Conservation (phyloP, 768 basidiomycete species). For the Mycena albidolilacea region DNA sequence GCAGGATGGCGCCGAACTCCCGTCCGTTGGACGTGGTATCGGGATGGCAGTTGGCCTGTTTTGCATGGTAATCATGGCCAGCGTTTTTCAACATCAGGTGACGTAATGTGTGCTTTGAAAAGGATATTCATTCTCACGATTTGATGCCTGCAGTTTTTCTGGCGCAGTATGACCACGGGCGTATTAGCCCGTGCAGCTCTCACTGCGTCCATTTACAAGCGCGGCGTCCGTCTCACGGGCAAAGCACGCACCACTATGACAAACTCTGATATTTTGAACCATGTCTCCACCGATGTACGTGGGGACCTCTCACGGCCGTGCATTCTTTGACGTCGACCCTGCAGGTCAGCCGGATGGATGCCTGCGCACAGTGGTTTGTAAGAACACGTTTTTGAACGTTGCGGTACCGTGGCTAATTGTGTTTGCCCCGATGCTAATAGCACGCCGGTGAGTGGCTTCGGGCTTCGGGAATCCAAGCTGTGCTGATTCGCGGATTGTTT, state of each 20-base stretch:
- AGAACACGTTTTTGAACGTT: slow-evolving; percentile 48
- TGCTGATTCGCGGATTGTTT: slow-evolving; percentile 15
- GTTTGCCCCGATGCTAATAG: slow-evolving; percentile 42
- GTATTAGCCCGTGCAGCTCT: slow-evolving; percentile 76
- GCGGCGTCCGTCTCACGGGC: slow-evolving; percentile 75
- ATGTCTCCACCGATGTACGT: slow-evolving; percentile 77
- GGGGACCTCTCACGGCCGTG: background rate
- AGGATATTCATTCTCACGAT: slow-evolving; percentile 7
- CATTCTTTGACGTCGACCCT: slow-evolving; percentile 10
- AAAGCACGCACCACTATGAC: slow-evolving; percentile 75
- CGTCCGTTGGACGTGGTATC: slow-evolving; percentile 68
- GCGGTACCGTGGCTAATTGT: slow-evolving; percentile 13
- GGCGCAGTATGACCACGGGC: slow-evolving; percentile 77
- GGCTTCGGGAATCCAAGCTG: background rate
- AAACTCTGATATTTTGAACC: slow-evolving; percentile 73
- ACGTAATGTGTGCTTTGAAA: slow-evolving; percentile 18
- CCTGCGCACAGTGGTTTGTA: slow-evolving; percentile 81
- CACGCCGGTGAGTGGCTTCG: slow-evolving; percentile 54
- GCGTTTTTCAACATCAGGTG: slow-evolving; percentile 76
- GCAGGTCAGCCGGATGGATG: slow-evolving; percentile 70
- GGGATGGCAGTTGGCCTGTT: slow-evolving; percentile 73
- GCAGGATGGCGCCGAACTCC: slow-evolving; percentile 49
- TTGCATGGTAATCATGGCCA: slow-evolving; percentile 62
- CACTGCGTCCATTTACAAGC: slow-evolving; percentile 79
- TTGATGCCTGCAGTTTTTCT: slow-evolving; percentile 68